A percentile compares a stretch with the other conserved stretches of the same genome.
Conservation (phyloP, 257 asterid genomes). For the Datura wrightii region DNA sequence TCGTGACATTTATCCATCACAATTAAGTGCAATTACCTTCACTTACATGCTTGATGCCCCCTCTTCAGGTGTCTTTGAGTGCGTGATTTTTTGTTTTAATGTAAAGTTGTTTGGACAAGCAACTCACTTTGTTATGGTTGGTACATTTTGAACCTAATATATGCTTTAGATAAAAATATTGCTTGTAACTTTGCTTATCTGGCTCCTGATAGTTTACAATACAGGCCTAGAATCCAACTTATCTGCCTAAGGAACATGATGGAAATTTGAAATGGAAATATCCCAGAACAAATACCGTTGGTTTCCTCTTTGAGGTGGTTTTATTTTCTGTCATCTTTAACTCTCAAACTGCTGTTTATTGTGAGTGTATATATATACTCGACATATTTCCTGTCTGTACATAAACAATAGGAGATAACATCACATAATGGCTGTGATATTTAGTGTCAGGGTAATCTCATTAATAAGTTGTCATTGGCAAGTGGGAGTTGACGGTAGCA, state of each 20-base stretch:
- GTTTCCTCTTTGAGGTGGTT: constrained; percentile 36
- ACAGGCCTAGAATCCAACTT: constrained; percentile 37
- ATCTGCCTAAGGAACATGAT: constrained; percentile 31
- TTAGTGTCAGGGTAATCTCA: constrained; percentile 14
- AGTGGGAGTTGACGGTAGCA: constrained; percentile 28
- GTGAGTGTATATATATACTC: background rate
- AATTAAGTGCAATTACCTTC: constrained; percentile 21
- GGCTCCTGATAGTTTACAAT: constrained; percentile 19
- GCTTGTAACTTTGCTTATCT: background rate
- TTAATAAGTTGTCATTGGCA: constrained; percentile 25
- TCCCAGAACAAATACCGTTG: constrained; percentile 33
- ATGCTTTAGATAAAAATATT: background rate
- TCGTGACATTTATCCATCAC: too few species aligned
- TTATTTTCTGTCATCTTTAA: constrained; percentile 13
- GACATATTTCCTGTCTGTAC: background rate
- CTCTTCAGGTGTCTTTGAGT: constrained; percentile 7
- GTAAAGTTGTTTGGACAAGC: background rate
- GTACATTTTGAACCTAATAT: constrained; percentile 16
- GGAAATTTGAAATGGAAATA: constrained; percentile 33
- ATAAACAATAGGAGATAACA: constrained; percentile 15
- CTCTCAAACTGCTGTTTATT: background rate
- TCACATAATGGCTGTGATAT: background rate
- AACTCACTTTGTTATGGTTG: constrained; percentile 17
- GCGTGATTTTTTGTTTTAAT: background rate
- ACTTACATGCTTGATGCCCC: constrained; percentile 11